These are phyloP conservation scores for Ogataea hybrid DNA, from an alignment of 1,139 yeast species.

Conservation along the genomic window DNA sequence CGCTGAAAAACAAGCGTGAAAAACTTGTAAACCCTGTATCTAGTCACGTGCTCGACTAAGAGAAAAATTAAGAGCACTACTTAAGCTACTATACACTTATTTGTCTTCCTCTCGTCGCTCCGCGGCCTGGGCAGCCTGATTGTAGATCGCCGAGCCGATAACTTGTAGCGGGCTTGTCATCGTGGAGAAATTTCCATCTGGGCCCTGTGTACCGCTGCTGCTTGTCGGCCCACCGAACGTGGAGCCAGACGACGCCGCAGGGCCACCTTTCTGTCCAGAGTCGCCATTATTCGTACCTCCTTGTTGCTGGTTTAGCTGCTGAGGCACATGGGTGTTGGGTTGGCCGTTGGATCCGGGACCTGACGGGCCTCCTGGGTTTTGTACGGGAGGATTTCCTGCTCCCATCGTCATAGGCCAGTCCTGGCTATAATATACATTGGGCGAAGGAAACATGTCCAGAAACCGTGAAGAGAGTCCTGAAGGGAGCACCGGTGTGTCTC, in stretches of 20 bases:
- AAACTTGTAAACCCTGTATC: conserved; percentile 3
- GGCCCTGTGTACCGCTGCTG: conserved; percentile 7
- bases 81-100: conserved; percentile 7
- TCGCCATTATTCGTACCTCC: not conserved
- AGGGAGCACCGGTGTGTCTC: conserved; percentile 43
- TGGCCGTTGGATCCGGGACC: conserved; percentile 20
- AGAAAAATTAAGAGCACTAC: not conserved
- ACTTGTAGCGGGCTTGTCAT: conserved; percentile 26
- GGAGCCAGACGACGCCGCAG: conserved; percentile 3
- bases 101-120: conserved; percentile 8
- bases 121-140: conserved; percentile 20
- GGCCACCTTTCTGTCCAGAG: not conserved
- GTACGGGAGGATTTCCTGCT: conserved; percentile 28
- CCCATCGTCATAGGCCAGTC: conserved; percentile 35
- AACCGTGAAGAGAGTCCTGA: conserved; percentile 51
- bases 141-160: conserved; percentile 24
- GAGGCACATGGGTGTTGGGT: conserved; percentile 2
- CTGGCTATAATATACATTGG: conserved; percentile 30
- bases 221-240: conserved; percentile 4
- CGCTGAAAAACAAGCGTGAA: conserved; percentile 10
- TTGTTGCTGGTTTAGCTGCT: not conserved
- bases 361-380: conserved; percentile 4
- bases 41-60: conserved; percentile 4
- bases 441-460: conserved; percentile 38
- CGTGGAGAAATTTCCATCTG: conserved; percentile 8